Base-by-base conservation (phyloP, 768 basidiomycete species). In the Pseudohyphozyma bogoriensis region DNA sequence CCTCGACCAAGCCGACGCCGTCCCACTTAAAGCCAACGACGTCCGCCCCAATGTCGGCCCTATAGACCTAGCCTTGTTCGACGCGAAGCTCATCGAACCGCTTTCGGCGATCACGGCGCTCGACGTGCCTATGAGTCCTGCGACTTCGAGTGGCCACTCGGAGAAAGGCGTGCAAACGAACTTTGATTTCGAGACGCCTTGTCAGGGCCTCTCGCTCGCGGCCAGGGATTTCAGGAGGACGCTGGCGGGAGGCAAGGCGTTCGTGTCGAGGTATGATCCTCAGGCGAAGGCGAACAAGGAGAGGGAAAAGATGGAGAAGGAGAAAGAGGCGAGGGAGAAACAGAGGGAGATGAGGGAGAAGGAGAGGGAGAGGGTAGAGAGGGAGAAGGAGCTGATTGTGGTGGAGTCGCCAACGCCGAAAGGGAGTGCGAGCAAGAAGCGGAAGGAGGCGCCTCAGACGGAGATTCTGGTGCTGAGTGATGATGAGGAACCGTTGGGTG, bases 151-250 rank as follows among this genome's bases (percentile, higher is more conserved):
- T 4, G 24, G 37, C 15, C 59, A 26, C 26, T 29, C 28, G 26
- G 52, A 53, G 52, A 49, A 55, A 5, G 65, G 65, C 20, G n/a
- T 10, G n/a, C 65, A 67, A 39, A 63, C 59, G 24, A 67, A 63
- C 45, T 67, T 67, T 29, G 65, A 67, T 35, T 67, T 63, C 12
- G 65, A 67, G 39, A 67, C 65, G 54, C 57, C 65, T 0, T 63
- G 65, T 46, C 53, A 51, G 44, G 51, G 40, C 0, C 44, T 67
- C 18, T 45, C 31, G 18, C 50, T 63, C n/a, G 47, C 56, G 12
- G 65, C 65, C 20, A 24, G 53, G 22, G 65, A 63, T 31, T 56
- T 58, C 29, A 29, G 65, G 1, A 45, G 62, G 32, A 67, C 65
- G 29, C 31, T 29, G 5, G 24, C 53, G 12, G 22, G 54, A 15